phyloP scores from a whole-genome alignment of 169 alveolate species.

The Babesia caballi region DNA sequence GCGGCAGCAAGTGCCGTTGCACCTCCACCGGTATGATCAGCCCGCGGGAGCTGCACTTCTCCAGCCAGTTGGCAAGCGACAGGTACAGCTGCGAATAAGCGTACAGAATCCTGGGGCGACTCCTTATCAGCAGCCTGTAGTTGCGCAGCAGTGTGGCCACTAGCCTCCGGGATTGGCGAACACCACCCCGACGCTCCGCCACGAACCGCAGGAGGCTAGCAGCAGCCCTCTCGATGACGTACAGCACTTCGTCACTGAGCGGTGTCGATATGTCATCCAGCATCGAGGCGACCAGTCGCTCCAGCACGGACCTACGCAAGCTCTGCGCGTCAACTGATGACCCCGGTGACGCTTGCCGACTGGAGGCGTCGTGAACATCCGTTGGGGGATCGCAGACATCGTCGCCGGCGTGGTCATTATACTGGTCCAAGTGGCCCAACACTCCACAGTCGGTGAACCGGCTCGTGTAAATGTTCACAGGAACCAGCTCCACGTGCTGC shows the following conservation, averaged over 20 bases:
- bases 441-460: background rate
- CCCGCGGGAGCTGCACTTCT: background rate
- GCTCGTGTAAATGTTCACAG: background rate
- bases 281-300: background rate
- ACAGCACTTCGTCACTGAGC: background rate
- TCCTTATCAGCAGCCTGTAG: background rate
- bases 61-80: slow-evolving; percentile 12
- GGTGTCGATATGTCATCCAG: background rate
- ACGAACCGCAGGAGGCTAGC: background rate
- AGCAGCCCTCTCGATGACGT: slow-evolving; percentile 8
- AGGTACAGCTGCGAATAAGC: slow-evolving; percentile 21
- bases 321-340: background rate
- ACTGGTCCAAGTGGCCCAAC: background rate
- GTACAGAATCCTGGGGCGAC: background rate
- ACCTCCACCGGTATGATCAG: slow-evolving; percentile 10
- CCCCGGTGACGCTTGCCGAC: background rate
- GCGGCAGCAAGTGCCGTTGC: slow-evolving; percentile 25
- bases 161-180: background rate
- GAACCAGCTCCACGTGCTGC: background rate
- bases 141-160: background rate
- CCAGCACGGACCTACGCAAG: background rate
- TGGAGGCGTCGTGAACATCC: no score
- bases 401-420: background rate
- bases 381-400: background rate
- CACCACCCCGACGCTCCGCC: background rate